phyloP scores from a whole-genome alignment of 2,329 filamentous ascomycete genomes.

The Blastomyces emzantsi region DNA sequence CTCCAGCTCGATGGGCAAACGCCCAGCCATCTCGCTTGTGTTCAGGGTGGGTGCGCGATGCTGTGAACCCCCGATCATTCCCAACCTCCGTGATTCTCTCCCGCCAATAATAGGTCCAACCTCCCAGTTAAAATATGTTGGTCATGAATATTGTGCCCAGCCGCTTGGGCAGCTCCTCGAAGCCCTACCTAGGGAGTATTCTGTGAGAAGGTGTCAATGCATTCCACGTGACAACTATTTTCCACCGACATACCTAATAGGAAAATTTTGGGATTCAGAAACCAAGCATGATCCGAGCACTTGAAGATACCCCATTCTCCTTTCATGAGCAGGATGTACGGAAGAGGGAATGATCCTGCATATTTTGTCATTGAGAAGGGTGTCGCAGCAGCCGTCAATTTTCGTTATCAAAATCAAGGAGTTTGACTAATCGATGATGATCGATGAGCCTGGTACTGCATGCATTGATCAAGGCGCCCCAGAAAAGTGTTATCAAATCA shows the following conservation, averaged over 20 bases:
- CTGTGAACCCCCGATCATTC: not conserved
- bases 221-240: too few relatives aligned
- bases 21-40: not conserved
- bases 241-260: not conserved
- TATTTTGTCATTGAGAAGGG: not conserved
- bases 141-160: not conserved
- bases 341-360: not conserved
- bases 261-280: not conserved
- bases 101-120: not conserved
- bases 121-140: not conserved
- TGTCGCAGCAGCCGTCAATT: not conserved
- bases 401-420: not conserved
- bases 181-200: too few relatives aligned
- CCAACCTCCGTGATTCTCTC: not conserved
- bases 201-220: too few relatives aligned
- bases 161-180: not conserved
- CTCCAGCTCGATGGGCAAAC: not conserved
- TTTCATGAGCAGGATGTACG: not conserved
- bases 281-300: not conserved
- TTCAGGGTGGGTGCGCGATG: not conserved
- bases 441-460: not conserved
- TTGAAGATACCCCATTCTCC: not conserved
- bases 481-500: not conserved
- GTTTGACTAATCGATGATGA: not conserved
- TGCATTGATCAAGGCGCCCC: not conserved